Evolutionary conservation across 805 yeast genomes (phyloP).

Genomic region (Lipomyces yamadae): DNA sequence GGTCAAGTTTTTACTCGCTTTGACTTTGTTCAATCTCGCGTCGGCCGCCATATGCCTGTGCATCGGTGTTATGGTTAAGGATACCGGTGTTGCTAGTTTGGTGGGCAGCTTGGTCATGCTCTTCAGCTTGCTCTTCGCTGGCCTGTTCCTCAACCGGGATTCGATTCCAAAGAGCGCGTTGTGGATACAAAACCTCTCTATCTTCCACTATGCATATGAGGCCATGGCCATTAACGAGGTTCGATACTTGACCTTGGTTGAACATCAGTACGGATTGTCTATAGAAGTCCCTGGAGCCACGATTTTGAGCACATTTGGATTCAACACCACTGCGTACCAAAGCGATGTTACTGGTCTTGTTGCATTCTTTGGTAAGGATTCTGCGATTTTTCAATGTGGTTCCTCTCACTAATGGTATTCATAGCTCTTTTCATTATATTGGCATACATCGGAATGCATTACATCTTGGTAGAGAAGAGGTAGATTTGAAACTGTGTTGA

Average conservation of each 20-base stretch:
- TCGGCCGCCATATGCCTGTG: slow-evolving; percentile 83
- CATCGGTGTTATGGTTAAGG: slow-evolving; percentile 84
- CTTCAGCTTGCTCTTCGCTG: slow-evolving; percentile 89
- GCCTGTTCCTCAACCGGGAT: slow-evolving; percentile 86
- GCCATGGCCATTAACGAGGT: slow-evolving; percentile 92
- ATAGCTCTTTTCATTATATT: slow-evolving; percentile 57
- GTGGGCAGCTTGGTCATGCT: slow-evolving; percentile 81
- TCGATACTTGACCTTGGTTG: slow-evolving; percentile 78
- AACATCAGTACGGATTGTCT: slow-evolving; percentile 87
- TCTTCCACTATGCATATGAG: slow-evolving; percentile 96
- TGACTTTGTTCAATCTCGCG: slow-evolving; percentile 84
- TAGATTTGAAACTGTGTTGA: slow-evolving; percentile 40
- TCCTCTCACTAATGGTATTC: not conserved
- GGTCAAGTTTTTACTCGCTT: slow-evolving; percentile 68
- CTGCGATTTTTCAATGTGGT: not conserved
- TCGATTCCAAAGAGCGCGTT: slow-evolving; percentile 59
- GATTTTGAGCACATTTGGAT: slow-evolving; percentile 92
- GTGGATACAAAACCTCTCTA: slow-evolving; percentile 77
- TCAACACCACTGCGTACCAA: slow-evolving; percentile 75
- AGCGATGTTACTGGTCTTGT: slow-evolving; percentile 67
- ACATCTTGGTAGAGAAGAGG: slow-evolving; percentile 74
- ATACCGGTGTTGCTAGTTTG: slow-evolving; percentile 90
- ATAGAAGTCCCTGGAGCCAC: slow-evolving; percentile 99
- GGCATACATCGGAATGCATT: slow-evolving; percentile 78
- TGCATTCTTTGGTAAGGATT: slow-evolving; percentile 52